Evolutionary conservation across 2,329 filamentous ascomycete species (phyloP).

Genomic region (Aspergillus carbonarius): DNA sequence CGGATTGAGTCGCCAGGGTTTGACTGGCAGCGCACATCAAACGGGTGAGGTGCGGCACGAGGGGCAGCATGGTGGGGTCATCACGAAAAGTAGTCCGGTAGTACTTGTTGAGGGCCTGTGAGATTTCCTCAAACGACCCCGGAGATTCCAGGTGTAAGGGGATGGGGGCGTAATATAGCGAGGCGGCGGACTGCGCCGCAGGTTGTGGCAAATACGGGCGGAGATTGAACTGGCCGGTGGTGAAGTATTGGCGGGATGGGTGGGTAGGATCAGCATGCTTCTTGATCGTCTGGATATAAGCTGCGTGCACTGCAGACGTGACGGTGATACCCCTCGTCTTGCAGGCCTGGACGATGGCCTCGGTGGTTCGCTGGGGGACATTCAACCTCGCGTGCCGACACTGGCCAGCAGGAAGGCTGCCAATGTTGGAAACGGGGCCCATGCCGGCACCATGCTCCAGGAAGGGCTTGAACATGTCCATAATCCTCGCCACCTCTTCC

Average conservation of each 20-base stretch:
- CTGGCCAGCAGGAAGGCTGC: neutral
- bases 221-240: neutral
- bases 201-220: neutral
- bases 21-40: neutral
- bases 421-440: neutral
- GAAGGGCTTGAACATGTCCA: neutral
- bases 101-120: neutral
- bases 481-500: neutral
- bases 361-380: neutral
- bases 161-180: neutral
- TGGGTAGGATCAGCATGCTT: neutral
- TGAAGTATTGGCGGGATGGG: neutral
- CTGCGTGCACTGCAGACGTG: neutral
- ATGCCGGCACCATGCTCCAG: neutral
- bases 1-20: neutral
- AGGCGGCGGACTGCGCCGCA: neutral
- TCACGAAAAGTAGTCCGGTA: neutral
- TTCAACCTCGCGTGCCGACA: neutral
- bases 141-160: neutral
- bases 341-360: neutral
- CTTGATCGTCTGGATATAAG: neutral
- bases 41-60: neutral
- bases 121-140: neutral
- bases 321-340: constrained; percentile 3
- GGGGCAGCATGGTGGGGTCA: neutral